phyloP scores from a whole-genome alignment of 768 basidiomycete species.

The Pleurotus eryngii region DNA sequence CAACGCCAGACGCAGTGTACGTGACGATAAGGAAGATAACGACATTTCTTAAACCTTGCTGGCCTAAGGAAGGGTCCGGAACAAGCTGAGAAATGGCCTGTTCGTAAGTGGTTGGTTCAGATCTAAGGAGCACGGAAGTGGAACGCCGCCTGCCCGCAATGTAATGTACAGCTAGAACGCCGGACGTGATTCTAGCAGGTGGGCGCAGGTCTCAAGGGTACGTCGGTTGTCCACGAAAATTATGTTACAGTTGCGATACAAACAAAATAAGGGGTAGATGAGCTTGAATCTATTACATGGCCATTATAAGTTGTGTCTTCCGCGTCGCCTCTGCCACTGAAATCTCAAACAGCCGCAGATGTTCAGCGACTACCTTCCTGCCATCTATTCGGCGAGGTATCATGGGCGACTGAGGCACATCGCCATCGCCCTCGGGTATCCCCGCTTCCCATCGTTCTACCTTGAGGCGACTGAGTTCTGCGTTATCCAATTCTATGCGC shows the following conservation, averaged over 20 bases:
- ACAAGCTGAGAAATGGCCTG: too few species aligned
- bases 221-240: too few species aligned
- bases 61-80: too few species aligned
- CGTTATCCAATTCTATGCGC: constrained; percentile 81
- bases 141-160: too few species aligned
- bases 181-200: too few species aligned
- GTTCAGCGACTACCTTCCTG: constrained; percentile 70
- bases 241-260: not conserved
- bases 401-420: constrained; percentile 16
- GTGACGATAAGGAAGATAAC: too few species aligned
- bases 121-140: too few species aligned
- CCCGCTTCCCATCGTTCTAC: constrained; percentile 84
- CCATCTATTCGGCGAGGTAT: constrained; percentile 56
- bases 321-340: constrained; percentile 68
- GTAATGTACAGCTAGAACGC: too few species aligned
- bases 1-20: too few species aligned
- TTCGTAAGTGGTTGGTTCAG: too few species aligned
- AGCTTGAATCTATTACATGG: constrained; percentile 39
- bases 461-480: constrained; percentile 69
- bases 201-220: too few species aligned
- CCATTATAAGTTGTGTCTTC: constrained; percentile 83
- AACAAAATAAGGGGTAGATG: not conserved
- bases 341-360: constrained; percentile 70
- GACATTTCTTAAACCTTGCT: too few species aligned
- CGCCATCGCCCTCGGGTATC: constrained; percentile 37